Evolutionary conservation across 1,139 yeast species (phyloP).

Genomic region (Hyphopichia buzzinii): DNA sequence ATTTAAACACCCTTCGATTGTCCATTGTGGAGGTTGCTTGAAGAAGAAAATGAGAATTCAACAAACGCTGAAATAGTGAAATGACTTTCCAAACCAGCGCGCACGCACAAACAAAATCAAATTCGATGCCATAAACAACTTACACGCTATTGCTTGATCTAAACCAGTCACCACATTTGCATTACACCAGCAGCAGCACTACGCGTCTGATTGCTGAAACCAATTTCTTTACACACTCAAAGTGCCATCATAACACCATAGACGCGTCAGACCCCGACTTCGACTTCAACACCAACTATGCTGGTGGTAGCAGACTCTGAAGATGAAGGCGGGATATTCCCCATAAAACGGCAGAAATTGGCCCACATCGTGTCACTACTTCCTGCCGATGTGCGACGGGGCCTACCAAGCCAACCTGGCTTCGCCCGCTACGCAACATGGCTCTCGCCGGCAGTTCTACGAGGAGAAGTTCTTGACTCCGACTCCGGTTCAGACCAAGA

Average conservation of each 20-base stretch:
- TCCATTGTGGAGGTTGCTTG: slow-evolving; percentile 45
- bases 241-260: too few species aligned
- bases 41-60: too few species aligned
- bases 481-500: background rate
- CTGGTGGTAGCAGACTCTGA: slow-evolving; percentile 6
- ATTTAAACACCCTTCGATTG: slow-evolving; percentile 38
- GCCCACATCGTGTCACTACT: slow-evolving; percentile 2
- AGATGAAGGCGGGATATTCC: slow-evolving; percentile 1
- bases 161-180: too few species aligned
- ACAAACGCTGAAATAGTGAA: too few species aligned
- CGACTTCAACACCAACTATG: too few species aligned
- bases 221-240: background rate
- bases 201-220: background rate
- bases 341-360: slow-evolving; percentile 1
- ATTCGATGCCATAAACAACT: too few species aligned
- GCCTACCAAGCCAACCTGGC: background rate
- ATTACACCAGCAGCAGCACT: too few species aligned
- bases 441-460: background rate
- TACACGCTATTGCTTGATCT: too few species aligned
- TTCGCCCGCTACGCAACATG: slow-evolving; percentile 1
- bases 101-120: too few species aligned
- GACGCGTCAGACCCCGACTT: too few species aligned
- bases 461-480: background rate
- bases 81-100: too few species aligned
- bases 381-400: slow-evolving; percentile 1